These are phyloP conservation scores for Hypsizygus marmoreus DNA, from an alignment of 768 basidiomycete species.

Conservation along the genomic window DNA sequence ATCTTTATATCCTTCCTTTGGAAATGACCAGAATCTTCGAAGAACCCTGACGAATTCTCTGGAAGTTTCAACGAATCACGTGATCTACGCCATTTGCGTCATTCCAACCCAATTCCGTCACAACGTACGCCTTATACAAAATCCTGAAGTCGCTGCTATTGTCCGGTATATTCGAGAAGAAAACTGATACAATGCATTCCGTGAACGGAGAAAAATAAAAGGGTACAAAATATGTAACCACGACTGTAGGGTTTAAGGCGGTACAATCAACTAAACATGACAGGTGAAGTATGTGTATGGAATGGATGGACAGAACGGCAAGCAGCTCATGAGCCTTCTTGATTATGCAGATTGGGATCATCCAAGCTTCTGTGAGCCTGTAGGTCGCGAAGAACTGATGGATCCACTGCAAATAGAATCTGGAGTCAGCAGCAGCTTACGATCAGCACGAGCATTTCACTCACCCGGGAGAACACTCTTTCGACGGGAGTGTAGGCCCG, in stretches of 20 bases:
- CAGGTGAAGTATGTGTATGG: neutral
- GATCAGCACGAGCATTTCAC: slow-evolving; percentile 17
- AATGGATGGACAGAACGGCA: neutral
- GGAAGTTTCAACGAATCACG: slow-evolving; percentile 43
- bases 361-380: slow-evolving; percentile 87
- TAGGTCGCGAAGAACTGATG: slow-evolving; percentile 83
- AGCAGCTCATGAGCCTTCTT: slow-evolving; percentile 18
- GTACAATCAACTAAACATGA: slow-evolving; percentile 2
- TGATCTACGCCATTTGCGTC: slow-evolving; percentile 30
- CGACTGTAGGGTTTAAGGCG: neutral
- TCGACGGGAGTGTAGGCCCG: slow-evolving; percentile 84
- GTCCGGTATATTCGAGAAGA: slow-evolving; percentile 4
- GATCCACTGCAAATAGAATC: slow-evolving; percentile 63
- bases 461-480: slow-evolving; percentile 93
- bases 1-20: slow-evolving; percentile 39
- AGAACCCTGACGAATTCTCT: slow-evolving; percentile 46
- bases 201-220: neutral
- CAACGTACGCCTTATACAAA: neutral
- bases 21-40: slow-evolving; percentile 35
- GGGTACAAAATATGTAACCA: slow-evolving; percentile 4
- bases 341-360: slow-evolving; percentile 35
- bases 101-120: slow-evolving; percentile 6
- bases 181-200: neutral
- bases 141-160: neutral
- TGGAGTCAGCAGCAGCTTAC: slow-evolving; percentile 9